These are phyloP conservation scores for Penstemon barbatus DNA, from an alignment of 257 asterid genomes.

Conservation along the genomic window DNA sequence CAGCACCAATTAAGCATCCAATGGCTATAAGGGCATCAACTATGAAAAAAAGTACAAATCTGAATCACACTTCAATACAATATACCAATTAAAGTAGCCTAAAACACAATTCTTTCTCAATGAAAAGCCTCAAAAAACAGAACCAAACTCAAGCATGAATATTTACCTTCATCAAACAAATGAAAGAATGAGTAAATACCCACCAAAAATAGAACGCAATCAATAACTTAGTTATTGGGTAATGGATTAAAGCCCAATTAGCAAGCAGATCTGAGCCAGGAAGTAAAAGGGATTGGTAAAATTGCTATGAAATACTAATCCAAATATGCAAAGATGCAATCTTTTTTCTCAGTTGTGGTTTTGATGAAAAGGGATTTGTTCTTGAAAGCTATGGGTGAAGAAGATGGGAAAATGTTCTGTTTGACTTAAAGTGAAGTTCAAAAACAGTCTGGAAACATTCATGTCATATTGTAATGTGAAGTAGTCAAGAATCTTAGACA, in stretches of 20 bases:
- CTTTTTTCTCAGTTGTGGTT: slow-evolving; percentile 6
- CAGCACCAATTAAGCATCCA: slow-evolving; percentile 22
- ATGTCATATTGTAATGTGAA: slow-evolving; percentile 28
- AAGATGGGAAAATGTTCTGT: slow-evolving; percentile 23
- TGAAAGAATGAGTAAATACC: slow-evolving; percentile 18
- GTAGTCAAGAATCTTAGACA: slow-evolving; percentile 38
- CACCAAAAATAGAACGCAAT: slow-evolving; percentile 27
- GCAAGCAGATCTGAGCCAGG: slow-evolving; percentile 48
- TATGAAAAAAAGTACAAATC: slow-evolving; percentile 23
- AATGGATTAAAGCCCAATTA: slow-evolving; percentile 20
- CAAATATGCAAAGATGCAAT: slow-evolving; percentile 26
- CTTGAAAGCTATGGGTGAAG: slow-evolving; percentile 8
- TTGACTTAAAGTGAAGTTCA: slow-evolving; percentile 35
- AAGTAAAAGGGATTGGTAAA: neutral
- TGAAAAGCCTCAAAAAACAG: slow-evolving; percentile 24
- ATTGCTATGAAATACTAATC: neutral
- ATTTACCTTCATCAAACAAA: slow-evolving; percentile 39
- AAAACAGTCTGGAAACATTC: slow-evolving; percentile 59
- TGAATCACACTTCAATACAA: slow-evolving; percentile 16
- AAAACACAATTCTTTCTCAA: slow-evolving; percentile 23
- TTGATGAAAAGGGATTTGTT: slow-evolving; percentile 24
- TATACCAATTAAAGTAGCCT: too few relatives aligned
- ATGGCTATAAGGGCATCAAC: slow-evolving; percentile 7
- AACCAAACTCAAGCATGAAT: slow-evolving; percentile 27
- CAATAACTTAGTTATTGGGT: slow-evolving; percentile 16